Conservation (phyloP, 306 rosid genomes). For the Hippophae gyantsensis region DNA sequence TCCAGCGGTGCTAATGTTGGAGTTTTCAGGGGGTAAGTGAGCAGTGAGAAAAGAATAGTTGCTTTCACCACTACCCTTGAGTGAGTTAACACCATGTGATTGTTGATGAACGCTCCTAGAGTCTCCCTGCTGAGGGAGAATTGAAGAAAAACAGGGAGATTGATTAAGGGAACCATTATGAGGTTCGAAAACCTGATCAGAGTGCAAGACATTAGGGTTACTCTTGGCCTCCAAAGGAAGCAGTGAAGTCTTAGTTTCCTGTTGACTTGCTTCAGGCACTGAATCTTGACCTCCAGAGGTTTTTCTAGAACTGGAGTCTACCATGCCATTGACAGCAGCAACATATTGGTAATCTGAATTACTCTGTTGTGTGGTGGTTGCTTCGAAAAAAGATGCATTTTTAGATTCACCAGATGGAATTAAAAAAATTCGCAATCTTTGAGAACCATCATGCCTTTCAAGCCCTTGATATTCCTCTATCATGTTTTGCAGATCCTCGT, state of each 20-base stretch:
- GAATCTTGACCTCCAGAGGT: slow-evolving; percentile 28
- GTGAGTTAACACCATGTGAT: slow-evolving; percentile 31
- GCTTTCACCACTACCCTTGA: slow-evolving; percentile 35
- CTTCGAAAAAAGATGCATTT: slow-evolving; percentile 35
- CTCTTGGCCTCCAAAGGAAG: slow-evolving; percentile 28
- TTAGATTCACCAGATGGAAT: slow-evolving; percentile 60
- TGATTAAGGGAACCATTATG: slow-evolving; percentile 22
- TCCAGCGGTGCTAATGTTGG: slow-evolving; percentile 13
- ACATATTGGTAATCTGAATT: slow-evolving; percentile 59
- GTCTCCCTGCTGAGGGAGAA: slow-evolving; percentile 30
- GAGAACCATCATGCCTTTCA: slow-evolving; percentile 56
- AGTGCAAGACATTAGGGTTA: slow-evolving; percentile 27
- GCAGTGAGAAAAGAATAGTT: slow-evolving; percentile 30
- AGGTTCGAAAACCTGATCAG: slow-evolving; percentile 32
- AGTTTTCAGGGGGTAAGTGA: slow-evolving; percentile 28
- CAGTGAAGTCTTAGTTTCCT: slow-evolving; percentile 20
- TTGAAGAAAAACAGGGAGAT: slow-evolving; percentile 28
- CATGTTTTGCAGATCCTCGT: slow-evolving; percentile 81
- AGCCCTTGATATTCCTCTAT: slow-evolving; percentile 65
- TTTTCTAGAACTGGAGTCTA: slow-evolving; percentile 36
- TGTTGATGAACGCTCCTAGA: slow-evolving; percentile 30
- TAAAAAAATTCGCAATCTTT: slow-evolving; percentile 52
- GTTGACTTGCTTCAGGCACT: slow-evolving; percentile 34
- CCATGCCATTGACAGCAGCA: slow-evolving; percentile 63
- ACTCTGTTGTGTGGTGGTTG: slow-evolving; percentile 27